Evolutionary conservation across 1,284 basidiomycete genomes (phyloP).

Genomic region (Austropuccinia psidii): DNA sequence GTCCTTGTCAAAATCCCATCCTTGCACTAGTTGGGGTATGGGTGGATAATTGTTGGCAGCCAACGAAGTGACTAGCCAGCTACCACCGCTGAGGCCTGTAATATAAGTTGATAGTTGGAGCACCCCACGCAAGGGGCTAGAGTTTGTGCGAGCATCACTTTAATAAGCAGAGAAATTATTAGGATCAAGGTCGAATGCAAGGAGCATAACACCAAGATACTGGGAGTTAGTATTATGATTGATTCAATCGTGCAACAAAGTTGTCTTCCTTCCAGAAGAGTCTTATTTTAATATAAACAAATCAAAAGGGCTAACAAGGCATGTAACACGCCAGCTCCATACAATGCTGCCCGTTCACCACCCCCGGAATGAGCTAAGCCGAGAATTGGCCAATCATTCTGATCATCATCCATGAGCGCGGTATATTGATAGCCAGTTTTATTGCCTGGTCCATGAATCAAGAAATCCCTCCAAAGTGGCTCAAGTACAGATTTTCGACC

Average conservation of each 20-base stretch:
- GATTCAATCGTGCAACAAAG: no score
- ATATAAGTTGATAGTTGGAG: slow-evolving; percentile 45
- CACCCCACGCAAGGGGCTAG: slow-evolving; percentile 42
- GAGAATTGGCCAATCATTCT: slow-evolving; percentile 9
- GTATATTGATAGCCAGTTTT: slow-evolving; percentile 20
- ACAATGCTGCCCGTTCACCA: slow-evolving; percentile 12
- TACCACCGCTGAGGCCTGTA: slow-evolving; percentile 45
- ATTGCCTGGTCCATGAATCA: not conserved
- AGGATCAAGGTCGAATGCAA: no score
- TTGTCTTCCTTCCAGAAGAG: no score
- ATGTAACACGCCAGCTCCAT: slow-evolving; percentile 24
- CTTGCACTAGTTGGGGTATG: not conserved
- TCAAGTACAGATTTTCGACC: not conserved
- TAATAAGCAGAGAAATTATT: no score
- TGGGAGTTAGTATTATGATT: not conserved
- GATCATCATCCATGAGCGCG: not conserved
- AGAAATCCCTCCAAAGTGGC: slow-evolving; percentile 3
- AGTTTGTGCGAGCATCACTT: slow-evolving; percentile 12
- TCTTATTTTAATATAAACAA: not conserved
- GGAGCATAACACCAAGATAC: not conserved
- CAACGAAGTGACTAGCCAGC: slow-evolving; percentile 43
- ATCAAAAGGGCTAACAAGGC: slow-evolving; percentile 11
- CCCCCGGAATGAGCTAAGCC: slow-evolving; percentile 25
- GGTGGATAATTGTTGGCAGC: slow-evolving; percentile 43
- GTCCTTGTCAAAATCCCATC: not conserved